phyloP scores from a whole-genome alignment of 2,329 filamentous ascomycete genomes.

The Talaromyces atroroseus region DNA sequence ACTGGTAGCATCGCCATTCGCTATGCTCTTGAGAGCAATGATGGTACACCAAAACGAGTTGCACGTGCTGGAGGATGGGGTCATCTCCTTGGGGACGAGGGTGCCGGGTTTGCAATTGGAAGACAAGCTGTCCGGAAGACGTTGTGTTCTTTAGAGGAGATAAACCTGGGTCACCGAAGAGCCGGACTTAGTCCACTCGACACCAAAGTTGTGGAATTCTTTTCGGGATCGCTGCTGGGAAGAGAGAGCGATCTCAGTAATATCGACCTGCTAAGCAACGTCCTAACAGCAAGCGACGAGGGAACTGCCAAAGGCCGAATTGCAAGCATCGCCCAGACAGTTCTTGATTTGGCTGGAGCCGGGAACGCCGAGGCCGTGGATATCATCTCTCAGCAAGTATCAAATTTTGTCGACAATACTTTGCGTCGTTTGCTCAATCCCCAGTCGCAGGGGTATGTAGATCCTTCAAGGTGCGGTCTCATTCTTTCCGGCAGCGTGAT shows the following conservation, averaged over 20 bases:
- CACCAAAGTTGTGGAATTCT: background rate
- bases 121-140: slow-evolving; percentile 30
- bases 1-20: slow-evolving; percentile 42
- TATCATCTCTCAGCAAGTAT: slow-evolving; percentile 7
- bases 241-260: background rate
- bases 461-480: slow-evolving; percentile 6
- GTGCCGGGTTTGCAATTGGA: slow-evolving; percentile 39
- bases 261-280: slow-evolving; percentile 7
- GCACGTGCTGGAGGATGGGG: slow-evolving; percentile 43
- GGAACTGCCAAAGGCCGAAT: slow-evolving; percentile 5
- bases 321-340: slow-evolving; percentile 4
- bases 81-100: slow-evolving; percentile 41
- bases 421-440: slow-evolving; percentile 4
- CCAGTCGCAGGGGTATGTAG: slow-evolving; percentile 4
- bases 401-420: slow-evolving; percentile 4
- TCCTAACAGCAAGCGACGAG: slow-evolving; percentile 3
- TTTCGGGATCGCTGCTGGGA: background rate
- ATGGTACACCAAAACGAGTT: slow-evolving; percentile 20
- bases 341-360: slow-evolving; percentile 3
- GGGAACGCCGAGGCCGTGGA: slow-evolving; percentile 9
- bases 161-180: slow-evolving; percentile 13
- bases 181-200: slow-evolving; percentile 2
- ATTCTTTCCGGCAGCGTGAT: slow-evolving; percentile 10
- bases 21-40: slow-evolving; percentile 22
- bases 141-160: slow-evolving; percentile 26